Conservation (phyloP, 179 eudicot genomes). For the Silene noctiflora region DNA sequence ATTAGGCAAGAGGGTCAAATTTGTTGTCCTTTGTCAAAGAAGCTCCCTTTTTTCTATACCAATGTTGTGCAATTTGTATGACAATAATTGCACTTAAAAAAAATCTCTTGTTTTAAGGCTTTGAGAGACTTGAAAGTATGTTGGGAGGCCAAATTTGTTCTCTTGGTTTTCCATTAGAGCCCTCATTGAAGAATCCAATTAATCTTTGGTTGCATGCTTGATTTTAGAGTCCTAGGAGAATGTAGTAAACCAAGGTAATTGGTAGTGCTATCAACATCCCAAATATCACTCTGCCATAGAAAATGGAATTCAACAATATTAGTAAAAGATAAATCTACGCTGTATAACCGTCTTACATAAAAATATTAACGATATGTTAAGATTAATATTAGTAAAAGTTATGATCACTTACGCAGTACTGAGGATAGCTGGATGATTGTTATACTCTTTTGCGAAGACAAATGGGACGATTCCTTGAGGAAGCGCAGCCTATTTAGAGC, state of each 20-base stretch:
- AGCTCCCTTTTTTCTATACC: constrained; percentile 8
- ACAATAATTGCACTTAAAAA: constrained; percentile 6
- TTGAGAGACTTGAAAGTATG: background rate
- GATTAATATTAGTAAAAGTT: too few relatives aligned
- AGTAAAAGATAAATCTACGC: background rate
- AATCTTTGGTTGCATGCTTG: background rate
- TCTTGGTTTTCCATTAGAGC: background rate
- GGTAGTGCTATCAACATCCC: constrained; percentile 92
- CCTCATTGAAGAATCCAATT: background rate
- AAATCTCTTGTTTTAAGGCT: background rate
- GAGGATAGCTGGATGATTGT: constrained; percentile 40
- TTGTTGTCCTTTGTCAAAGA: constrained; percentile 3
- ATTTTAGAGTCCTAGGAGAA: constrained; percentile 55
- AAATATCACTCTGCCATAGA: constrained; percentile 64
- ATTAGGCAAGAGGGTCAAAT: constrained; percentile 18
- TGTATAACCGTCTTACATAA: too few relatives aligned
- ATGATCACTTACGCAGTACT: constrained; percentile 51
- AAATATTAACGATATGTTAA: too few relatives aligned
- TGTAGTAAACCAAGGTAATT: constrained; percentile 69
- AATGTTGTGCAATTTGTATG: background rate
- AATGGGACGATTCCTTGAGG: constrained; percentile 53
- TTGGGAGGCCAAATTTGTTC: background rate
- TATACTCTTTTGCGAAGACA: constrained; percentile 47
- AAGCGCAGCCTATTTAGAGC: constrained; percentile 34
- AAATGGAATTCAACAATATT: background rate